Percentiles rank a stretch among this genome's conserved stretches.
phyloP scores from a whole-genome alignment of 768 basidiomycete genomes.

The Austroboletus eburneus region DNA sequence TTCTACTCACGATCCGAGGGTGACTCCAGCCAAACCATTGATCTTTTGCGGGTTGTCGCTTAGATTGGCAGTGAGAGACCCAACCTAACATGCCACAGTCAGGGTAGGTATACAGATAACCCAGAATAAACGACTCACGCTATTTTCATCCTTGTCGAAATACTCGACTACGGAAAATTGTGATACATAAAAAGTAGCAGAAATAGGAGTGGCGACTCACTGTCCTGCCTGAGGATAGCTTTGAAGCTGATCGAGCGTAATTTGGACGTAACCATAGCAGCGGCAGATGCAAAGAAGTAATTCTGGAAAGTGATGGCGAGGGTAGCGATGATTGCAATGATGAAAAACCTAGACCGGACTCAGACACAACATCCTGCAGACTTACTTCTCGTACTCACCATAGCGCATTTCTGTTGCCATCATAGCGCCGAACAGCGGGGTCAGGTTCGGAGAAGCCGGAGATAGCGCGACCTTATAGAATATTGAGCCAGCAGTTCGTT shows the following conservation, averaged over 20 bases:
- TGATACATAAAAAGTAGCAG: background rate
- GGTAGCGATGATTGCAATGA: constrained; percentile 70
- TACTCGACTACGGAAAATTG: constrained; percentile 59
- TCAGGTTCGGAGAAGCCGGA: constrained; percentile 48
- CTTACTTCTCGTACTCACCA: constrained; percentile 47
- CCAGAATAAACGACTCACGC: constrained; percentile 37
- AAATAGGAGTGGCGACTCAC: constrained; percentile 37
- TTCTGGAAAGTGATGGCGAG: constrained; percentile 63
- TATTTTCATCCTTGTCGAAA: constrained; percentile 86
- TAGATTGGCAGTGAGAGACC: constrained; percentile 71
- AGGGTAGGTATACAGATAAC: background rate
- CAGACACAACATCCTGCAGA: constrained; percentile 6
- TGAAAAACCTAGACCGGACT: constrained; percentile 55
- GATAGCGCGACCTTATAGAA: constrained; percentile 48
- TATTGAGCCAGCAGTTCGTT: no score
- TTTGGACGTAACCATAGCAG: constrained; percentile 65
- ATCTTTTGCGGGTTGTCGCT: constrained; percentile 90
- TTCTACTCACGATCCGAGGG: constrained; percentile 67
- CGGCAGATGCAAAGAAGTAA: constrained; percentile 62
- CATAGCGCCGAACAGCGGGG: constrained; percentile 39
- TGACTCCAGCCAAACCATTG: constrained; percentile 82
- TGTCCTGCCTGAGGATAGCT: constrained; percentile 84
- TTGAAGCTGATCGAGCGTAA: constrained; percentile 71
- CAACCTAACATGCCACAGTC: constrained; percentile 47
- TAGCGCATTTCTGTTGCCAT: constrained; percentile 69